Evolutionary conservation across 2,329 filamentous ascomycete genomes (phyloP).

Genomic region (Cadophora sp.): DNA sequence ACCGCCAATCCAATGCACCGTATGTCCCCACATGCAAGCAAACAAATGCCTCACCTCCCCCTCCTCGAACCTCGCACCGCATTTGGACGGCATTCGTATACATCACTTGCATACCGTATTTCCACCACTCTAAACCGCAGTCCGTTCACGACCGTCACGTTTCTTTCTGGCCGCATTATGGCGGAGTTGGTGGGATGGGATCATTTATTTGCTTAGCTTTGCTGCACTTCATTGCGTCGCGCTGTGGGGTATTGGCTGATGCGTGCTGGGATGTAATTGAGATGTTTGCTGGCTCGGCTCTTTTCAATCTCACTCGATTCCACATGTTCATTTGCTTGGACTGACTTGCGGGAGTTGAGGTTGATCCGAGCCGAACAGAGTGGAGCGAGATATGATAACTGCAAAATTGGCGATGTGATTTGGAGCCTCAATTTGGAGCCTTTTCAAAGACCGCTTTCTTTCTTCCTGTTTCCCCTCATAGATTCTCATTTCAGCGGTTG

Average conservation of each 20-base stretch:
- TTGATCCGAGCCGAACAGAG: no score
- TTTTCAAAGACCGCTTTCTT: neutral
- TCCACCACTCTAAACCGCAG: neutral
- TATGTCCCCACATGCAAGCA: no score
- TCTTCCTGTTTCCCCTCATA: neutral
- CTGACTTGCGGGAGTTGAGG: no score
- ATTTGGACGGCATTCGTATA: neutral
- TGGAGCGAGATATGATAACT: neutral
- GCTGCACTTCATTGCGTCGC: neutral
- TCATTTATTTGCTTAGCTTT: neutral
- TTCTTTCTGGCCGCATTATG: conserved; percentile 18
- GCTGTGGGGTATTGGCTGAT: neutral
- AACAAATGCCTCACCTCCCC: neutral
- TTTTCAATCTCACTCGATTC: neutral
- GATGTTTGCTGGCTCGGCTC: neutral
- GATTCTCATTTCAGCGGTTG: neutral
- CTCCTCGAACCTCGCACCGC: neutral
- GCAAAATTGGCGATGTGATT: neutral
- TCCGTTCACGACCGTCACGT: neutral
- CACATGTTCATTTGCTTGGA: no score
- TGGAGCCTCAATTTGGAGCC: neutral
- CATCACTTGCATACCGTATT: conserved; percentile 7
- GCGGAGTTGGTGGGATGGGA: conserved; percentile 17
- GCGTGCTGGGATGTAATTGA: neutral
- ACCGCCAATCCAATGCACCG: neutral